These are phyloP conservation scores for Domatiomyces globalis DNA, from an alignment of 2,329 filamentous ascomycete species.

Conservation along the genomic window DNA sequence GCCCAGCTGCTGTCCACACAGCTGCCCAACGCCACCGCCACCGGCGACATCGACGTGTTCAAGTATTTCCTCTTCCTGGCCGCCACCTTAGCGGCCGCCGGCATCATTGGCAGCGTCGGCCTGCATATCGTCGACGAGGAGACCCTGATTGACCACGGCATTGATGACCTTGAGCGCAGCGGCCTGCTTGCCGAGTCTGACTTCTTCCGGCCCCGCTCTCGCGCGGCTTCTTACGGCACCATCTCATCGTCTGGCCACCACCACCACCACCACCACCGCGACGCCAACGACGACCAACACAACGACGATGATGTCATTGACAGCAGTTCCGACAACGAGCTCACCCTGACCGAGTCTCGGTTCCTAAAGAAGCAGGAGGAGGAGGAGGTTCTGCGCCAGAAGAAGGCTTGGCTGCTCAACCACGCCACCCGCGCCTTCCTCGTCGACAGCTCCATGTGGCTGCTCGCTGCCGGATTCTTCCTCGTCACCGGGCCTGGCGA, in stretches of 20 bases:
- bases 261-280: constrained; percentile 29
- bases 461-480: constrained; percentile 78
- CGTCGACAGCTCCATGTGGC: constrained; percentile 88
- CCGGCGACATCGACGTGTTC: constrained; percentile 57
- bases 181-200: constrained; percentile 64
- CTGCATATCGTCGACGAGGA: constrained; percentile 71
- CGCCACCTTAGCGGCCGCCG: constrained; percentile 53
- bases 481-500: constrained; percentile 91
- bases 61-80: constrained; percentile 79
- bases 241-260: constrained; percentile 24
- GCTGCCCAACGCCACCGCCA: constrained; percentile 32
- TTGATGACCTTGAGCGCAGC: constrained; percentile 80
- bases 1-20: constrained; percentile 62
- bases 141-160: constrained; percentile 75
- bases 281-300: constrained; percentile 14
- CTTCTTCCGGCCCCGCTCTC: constrained; percentile 46
- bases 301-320: constrained; percentile 17
- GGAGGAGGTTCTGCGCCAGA: constrained; percentile 46
- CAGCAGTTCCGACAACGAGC: constrained; percentile 29
- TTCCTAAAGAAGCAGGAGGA: constrained; percentile 31
- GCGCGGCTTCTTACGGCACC: constrained; percentile 44
- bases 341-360: constrained; percentile 26
- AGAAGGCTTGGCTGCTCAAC: constrained; percentile 84
- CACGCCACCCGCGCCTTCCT: constrained; percentile 79
- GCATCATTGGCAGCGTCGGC: constrained; percentile 57